Percentiles rank a stretch among this genome's conserved stretches.
These are phyloP conservation scores for Kodamaea fungicola DNA, from an alignment of 1,139 yeast species.

Conservation along the genomic window DNA sequence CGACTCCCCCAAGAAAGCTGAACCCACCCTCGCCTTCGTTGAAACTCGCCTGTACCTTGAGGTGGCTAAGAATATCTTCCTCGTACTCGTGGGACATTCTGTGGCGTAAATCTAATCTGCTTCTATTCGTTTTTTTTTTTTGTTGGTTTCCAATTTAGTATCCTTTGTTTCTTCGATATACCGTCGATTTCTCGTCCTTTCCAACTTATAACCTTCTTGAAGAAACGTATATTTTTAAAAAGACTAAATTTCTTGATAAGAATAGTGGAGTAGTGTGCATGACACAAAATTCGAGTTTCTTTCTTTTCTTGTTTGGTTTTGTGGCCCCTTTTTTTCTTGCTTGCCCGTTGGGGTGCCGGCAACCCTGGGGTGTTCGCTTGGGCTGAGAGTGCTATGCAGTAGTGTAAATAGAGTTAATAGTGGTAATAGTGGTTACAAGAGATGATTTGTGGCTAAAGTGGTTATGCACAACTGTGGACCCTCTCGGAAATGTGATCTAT, in stretches of 20 bases:
- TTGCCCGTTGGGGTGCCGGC: background rate
- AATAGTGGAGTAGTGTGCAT: background rate
- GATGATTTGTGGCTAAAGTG: background rate
- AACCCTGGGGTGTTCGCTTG: background rate
- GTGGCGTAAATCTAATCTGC: background rate
- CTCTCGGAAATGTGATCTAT: too few relatives aligned
- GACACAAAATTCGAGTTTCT: slow-evolving; percentile 1
- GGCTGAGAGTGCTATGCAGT: too few relatives aligned
- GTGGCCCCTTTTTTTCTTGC: background rate
- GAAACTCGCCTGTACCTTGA: too few relatives aligned
- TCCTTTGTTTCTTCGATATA: background rate
- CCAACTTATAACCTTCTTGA: background rate
- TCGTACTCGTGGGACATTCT: slow-evolving; percentile 2
- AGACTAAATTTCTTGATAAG: background rate
- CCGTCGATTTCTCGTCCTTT: background rate
- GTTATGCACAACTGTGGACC: too few relatives aligned
- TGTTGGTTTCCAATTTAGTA: background rate
- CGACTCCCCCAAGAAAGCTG: too few relatives aligned
- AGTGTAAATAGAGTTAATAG: too few relatives aligned
- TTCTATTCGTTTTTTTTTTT: background rate
- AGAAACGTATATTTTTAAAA: too few relatives aligned
- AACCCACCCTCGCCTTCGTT: too few relatives aligned
- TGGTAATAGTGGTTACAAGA: too few relatives aligned
- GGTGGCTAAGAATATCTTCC: background rate
- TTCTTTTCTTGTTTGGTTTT: background rate